Conservation (phyloP, 805 yeast genomes). For the Wickerhamiella siamensis region DNA sequence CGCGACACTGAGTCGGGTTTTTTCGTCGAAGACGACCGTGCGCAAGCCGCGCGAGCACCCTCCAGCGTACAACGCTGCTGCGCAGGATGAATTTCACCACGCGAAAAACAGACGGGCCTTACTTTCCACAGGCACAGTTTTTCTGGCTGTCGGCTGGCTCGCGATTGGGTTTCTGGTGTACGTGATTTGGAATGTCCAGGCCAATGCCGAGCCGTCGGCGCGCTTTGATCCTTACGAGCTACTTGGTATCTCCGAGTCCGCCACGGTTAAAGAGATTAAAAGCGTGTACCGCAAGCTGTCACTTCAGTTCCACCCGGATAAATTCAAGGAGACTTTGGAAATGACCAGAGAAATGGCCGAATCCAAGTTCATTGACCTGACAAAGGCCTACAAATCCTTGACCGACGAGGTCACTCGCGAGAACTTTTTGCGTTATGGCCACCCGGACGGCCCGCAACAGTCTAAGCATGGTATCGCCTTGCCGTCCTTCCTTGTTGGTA, state of each 20-base stretch:
- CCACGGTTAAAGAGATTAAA: conserved; percentile 66
- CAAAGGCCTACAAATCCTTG: conserved; percentile 86
- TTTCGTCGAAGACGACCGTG: neutral
- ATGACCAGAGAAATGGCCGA: conserved; percentile 54
- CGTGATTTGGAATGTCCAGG: conserved; percentile 24
- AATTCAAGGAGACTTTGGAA: conserved; percentile 40
- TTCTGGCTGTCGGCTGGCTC: conserved; percentile 46
- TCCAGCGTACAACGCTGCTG: neutral
- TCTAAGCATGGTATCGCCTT: conserved; percentile 85
- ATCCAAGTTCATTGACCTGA: conserved; percentile 61
- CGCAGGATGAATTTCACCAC: conserved; percentile 15
- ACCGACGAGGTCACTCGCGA: conserved; percentile 79
- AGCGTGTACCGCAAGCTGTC: conserved; percentile 77
- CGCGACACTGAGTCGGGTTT: conserved; percentile 32
- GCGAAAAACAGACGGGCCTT: conserved; percentile 24
- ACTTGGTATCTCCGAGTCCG: conserved; percentile 52
- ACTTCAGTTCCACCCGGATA: conserved; percentile 86
- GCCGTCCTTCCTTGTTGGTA: conserved; percentile 78
- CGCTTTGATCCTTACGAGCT: conserved; percentile 87
- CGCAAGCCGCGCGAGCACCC: neutral
- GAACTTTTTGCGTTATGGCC: conserved; percentile 78
- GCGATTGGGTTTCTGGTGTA: conserved; percentile 31
- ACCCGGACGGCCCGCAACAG: conserved; percentile 96
- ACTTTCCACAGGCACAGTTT: conserved; percentile 11
- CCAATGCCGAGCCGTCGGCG: conserved; percentile 20